Evolutionary conservation across 306 rosid genomes (phyloP).

Genomic region (Sicyos edulis): DNA sequence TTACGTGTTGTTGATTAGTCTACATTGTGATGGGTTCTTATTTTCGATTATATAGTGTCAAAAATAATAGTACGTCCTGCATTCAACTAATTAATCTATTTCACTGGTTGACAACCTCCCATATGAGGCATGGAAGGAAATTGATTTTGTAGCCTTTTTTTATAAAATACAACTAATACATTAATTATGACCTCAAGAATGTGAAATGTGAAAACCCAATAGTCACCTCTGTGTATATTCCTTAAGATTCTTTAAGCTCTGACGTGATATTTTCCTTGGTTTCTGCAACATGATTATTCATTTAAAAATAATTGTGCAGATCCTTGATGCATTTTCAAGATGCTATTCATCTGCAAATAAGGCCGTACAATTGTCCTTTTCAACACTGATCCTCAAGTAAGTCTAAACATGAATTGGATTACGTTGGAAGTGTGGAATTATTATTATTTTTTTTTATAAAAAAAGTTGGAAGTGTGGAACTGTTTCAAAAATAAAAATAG

Average conservation of each 20-base stretch:
- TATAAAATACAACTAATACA: background rate
- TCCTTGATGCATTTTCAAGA: conserved; percentile 81
- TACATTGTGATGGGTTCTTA: background rate
- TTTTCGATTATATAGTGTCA: background rate
- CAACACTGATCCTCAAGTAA: conserved; percentile 90
- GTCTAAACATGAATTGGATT: conserved; percentile 20
- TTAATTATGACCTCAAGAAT: background rate
- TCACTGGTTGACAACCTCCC: background rate
- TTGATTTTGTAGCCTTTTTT: background rate
- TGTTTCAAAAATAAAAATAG: too few species aligned
- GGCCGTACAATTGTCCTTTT: conserved; percentile 63
- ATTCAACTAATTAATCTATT: background rate
- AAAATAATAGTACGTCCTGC: background rate
- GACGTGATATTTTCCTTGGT: background rate
- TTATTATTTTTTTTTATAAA: background rate
- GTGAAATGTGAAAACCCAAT: background rate
- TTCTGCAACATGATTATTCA: background rate
- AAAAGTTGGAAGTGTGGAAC: background rate
- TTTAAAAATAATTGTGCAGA: conserved; percentile 44
- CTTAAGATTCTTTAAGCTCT: background rate
- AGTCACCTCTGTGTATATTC: background rate
- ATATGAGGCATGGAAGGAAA: background rate
- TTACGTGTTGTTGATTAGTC: background rate
- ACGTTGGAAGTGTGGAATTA: background rate
- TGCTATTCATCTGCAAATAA: conserved; percentile 72